phyloP scores from a whole-genome alignment of 352 stramenopile genomes.

The Pythium brassicae region DNA sequence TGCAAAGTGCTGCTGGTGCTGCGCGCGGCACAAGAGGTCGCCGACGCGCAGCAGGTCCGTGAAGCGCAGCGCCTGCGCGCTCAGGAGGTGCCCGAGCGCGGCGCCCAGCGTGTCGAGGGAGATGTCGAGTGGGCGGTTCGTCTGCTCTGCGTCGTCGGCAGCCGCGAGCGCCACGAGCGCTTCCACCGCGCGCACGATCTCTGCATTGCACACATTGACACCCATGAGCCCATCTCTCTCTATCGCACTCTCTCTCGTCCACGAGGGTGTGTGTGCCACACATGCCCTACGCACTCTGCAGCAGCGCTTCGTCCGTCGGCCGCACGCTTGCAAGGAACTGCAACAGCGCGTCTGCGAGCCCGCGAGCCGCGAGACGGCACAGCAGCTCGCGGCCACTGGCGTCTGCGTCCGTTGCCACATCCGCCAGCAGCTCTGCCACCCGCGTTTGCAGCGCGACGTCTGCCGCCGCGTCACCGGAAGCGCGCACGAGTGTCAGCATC shows the following conservation, averaged over 20 bases:
- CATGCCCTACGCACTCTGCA: slow-evolving; percentile 8
- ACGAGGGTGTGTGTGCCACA: not conserved
- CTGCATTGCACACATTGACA: slow-evolving; percentile 8
- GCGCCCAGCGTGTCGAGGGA: slow-evolving; percentile 33
- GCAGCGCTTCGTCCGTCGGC: not conserved
- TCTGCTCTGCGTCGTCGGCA: not conserved
- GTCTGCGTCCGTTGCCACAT: not conserved
- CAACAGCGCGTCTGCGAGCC: slow-evolving; percentile 7
- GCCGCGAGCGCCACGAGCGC: slow-evolving; percentile 19
- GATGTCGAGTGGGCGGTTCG: slow-evolving; percentile 3
- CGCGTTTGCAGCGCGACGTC: not conserved
- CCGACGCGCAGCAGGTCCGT: slow-evolving; percentile 45
- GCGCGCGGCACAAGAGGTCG: slow-evolving; percentile 29
- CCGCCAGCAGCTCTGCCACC: slow-evolving; percentile 5
- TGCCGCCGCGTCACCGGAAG: not conserved
- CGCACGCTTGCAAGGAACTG: slow-evolving; percentile 6
- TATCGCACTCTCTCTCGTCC: not conserved
- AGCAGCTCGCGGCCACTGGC: not conserved
- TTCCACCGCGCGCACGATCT: slow-evolving; percentile 22
- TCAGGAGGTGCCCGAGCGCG: slow-evolving; percentile 30
- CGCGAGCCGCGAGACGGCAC: not conserved
- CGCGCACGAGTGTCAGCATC: not conserved
- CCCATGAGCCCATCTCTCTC: not conserved
- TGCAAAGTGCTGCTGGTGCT: slow-evolving; percentile 13
- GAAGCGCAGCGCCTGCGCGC: slow-evolving; percentile 33